phyloP scores from a whole-genome alignment of 805 yeast genomes.

The Blastobotrys muscicola region DNA sequence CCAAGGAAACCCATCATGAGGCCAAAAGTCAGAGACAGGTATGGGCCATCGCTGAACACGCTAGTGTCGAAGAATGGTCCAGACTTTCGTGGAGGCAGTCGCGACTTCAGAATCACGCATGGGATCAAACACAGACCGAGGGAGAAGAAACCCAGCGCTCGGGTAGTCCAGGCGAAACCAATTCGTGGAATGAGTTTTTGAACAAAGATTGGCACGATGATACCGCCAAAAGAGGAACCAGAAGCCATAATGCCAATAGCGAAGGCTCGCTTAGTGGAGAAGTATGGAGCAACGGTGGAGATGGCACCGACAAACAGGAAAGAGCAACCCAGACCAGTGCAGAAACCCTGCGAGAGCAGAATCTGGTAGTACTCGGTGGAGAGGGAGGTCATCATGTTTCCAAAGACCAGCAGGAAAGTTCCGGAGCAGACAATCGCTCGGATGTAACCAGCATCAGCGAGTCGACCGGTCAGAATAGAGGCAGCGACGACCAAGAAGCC shows the following conservation, averaged over 20 bases:
- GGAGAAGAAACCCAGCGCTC: conserved; percentile 36
- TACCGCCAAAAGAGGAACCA: conserved; percentile 44
- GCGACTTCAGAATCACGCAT: conserved; percentile 14
- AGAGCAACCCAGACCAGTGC: conserved; percentile 38
- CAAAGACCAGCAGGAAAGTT: conserved; percentile 17
- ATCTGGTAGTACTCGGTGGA: conserved; percentile 40
- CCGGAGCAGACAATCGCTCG: conserved; percentile 17
- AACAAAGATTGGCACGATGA: conserved; percentile 39
- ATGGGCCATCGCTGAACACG: conserved; percentile 15
- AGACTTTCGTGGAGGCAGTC: conserved; percentile 22
- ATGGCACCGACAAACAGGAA: conserved; percentile 36
- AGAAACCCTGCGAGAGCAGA: conserved; percentile 42
- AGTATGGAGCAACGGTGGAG: conserved; percentile 38
- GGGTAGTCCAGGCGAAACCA: conserved; percentile 43
- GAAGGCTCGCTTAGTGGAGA: conserved; percentile 32
- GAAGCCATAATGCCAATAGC: conserved; percentile 38
- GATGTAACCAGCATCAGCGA: conserved; percentile 22
- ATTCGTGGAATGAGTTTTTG: conserved; percentile 32
- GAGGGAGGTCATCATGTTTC: conserved; percentile 25
- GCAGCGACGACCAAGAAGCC: conserved; percentile 20
- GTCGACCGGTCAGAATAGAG: conserved; percentile 23
- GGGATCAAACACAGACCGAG: conserved; percentile 20
- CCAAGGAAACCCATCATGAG: conserved; percentile 32
- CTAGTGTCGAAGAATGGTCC: conserved; percentile 17
- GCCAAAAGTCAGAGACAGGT: conserved; percentile 14